Evolutionary conservation across 495 filamentous ascomycete genomes (phyloP).

Genomic region (Jackrogersella minutella): DNA sequence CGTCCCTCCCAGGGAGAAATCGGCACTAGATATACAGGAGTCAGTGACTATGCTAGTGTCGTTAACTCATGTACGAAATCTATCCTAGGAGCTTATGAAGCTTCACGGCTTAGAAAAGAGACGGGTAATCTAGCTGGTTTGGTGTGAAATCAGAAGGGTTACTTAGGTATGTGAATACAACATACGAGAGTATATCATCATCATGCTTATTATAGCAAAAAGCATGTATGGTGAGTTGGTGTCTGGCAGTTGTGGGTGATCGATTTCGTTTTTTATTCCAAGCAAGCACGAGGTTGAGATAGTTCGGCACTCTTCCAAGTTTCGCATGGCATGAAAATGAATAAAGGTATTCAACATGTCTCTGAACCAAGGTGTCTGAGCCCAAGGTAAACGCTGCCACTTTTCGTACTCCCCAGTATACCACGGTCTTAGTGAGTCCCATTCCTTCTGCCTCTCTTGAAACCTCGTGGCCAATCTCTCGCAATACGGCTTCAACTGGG

Average conservation of each 20-base stretch:
- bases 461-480: neutral
- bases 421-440: neutral
- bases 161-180: too few species aligned
- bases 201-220: neutral
- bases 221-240: neutral
- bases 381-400: slow-evolving; percentile 1
- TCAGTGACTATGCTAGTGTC: neutral
- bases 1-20: neutral
- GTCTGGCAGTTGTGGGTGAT: too few species aligned
- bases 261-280: too few species aligned
- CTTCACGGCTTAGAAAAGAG: too few species aligned
- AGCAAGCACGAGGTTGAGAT: too few species aligned
- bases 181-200: neutral
- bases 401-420: neutral
- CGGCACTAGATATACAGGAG: neutral
- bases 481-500: neutral
- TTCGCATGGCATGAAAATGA: neutral
- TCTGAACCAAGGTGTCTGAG: neutral
- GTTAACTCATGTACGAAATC: neutral
- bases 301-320: neutral
- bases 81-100: neutral
- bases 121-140: too few species aligned
- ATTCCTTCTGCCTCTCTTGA: neutral
- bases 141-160: too few species aligned
- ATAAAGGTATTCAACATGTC: neutral